Base-by-base conservation (phyloP, 768 basidiomycete species). In the Serendipita indica region DNA sequence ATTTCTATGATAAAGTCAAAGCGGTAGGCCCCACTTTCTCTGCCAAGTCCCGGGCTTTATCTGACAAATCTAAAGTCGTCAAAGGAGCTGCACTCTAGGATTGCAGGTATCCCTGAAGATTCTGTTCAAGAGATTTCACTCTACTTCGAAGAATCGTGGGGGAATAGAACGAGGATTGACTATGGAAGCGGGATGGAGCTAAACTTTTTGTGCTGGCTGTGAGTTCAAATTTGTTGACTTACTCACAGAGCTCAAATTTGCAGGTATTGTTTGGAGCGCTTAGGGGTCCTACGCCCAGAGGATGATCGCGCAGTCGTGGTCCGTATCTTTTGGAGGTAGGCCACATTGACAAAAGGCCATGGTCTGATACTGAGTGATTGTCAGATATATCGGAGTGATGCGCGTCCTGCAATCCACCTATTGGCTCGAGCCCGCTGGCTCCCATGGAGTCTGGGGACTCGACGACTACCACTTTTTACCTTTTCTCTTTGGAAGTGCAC, bases 161-260 rank as follows among this genome's bases (percentile, higher is more conserved):
- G 96, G 0, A 96, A 87, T 68, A 74, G 86, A 28, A 80, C 84
- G 49, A 75, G 96, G 6, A 91, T 99, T 58, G 96, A 99, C 70
- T 99, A 99, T 70, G 96, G 96, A n/a, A 96, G 92, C 65, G 96
- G 96, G 13, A 98, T 98, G 94, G 96, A 99, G 67, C 76, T 98
- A 41, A 94, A 97, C 70, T 99, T 97, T 66, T 61, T 98, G 2
- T 97, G 93, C 65, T 97, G 92, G 92, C 67, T 98, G 93, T 96
- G 67, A 63, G 89, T 73, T 1, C 3, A 46, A 1, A 4, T 25
- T 41, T 32, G 28, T 61, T 10, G 62, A 2, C 32, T 13, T 16
- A 61, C 20, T 46, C 39, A 33, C 25, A 33, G 10, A n/a, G 57
- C 41, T n/a, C 27, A 56, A 12, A n/a, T 18, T 18, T 61, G 27